Conservation (phyloP, 345 rosid species). For the Atalantia buxifolia region DNA sequence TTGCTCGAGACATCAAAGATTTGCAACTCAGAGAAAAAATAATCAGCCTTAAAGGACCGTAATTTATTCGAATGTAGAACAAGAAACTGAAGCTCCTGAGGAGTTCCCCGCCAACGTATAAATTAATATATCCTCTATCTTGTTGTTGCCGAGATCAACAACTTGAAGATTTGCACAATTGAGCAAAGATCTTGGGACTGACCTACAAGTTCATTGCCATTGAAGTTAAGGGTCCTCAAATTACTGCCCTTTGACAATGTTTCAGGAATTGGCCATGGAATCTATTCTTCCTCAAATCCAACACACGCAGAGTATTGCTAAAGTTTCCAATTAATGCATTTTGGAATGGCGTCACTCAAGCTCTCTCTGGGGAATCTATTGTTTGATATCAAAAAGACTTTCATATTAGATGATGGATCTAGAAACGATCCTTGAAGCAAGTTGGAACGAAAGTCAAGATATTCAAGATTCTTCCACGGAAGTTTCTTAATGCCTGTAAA, state of each 20-base stretch:
- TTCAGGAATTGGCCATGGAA: neutral
- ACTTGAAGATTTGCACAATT: constrained; percentile 13
- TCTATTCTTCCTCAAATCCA: no score
- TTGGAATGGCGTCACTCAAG: no score
- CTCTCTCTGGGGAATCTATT: no score
- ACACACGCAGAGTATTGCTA: no score
- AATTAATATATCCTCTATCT: constrained; percentile 13
- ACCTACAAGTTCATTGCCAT: constrained; percentile 12
- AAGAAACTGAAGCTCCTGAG: neutral
- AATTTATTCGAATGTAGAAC: neutral
- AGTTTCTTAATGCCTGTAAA: no score
- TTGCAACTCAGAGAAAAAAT: neutral
- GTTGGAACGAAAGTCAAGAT: no score
- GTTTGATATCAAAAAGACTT: no score
- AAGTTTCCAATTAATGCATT: no score
- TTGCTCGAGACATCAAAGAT: neutral
- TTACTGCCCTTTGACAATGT: neutral
- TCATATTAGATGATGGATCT: no score
- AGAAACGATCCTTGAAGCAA: no score
- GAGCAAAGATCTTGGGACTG: constrained; percentile 5
- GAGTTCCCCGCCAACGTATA: constrained; percentile 10
- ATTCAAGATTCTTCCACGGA: no score
- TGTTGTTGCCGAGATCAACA: neutral
- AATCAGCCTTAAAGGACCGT: neutral
- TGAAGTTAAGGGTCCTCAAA: no score